These are phyloP conservation scores for Carnegiea gigantea DNA, from an alignment of 179 eudicot genomes.

Conservation along the genomic window DNA sequence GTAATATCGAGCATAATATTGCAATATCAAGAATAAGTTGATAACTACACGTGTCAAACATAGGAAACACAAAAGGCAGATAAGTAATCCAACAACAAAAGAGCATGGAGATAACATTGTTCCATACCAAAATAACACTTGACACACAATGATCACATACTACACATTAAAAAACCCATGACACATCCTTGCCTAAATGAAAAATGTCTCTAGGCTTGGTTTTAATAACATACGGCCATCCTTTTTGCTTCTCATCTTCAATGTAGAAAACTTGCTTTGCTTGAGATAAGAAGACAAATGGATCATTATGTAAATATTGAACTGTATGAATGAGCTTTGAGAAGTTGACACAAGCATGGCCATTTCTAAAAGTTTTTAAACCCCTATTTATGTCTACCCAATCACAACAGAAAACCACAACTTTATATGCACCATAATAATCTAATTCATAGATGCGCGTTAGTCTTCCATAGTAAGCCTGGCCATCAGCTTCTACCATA, in stretches of 20 bases:
- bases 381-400: slow-evolving; percentile 5
- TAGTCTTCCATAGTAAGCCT: not conserved
- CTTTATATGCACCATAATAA: not conserved
- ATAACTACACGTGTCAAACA: too few species aligned
- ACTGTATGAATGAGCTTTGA: not conserved
- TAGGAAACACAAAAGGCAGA: too few species aligned
- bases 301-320: not conserved
- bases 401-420: slow-evolving; percentile 1
- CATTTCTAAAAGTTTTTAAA: not conserved
- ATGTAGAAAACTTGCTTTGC: not conserved
- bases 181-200: not conserved
- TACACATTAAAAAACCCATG: not conserved
- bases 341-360: not conserved
- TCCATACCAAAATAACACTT: too few species aligned
- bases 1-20: too few species aligned
- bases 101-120: too few species aligned
- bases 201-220: not conserved
- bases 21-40: too few species aligned
- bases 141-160: too few species aligned
- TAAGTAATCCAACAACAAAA: too few species aligned
- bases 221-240: not conserved
- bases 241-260: not conserved
- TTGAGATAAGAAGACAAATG: slow-evolving; percentile 1
- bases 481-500: slow-evolving; percentile 15
- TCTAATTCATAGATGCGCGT: not conserved